Percentiles rank a stretch among this genome's conserved stretches.
Conservation (phyloP, 192 early-diverging fungal genomes). For the Coemansia sp. region DNA sequence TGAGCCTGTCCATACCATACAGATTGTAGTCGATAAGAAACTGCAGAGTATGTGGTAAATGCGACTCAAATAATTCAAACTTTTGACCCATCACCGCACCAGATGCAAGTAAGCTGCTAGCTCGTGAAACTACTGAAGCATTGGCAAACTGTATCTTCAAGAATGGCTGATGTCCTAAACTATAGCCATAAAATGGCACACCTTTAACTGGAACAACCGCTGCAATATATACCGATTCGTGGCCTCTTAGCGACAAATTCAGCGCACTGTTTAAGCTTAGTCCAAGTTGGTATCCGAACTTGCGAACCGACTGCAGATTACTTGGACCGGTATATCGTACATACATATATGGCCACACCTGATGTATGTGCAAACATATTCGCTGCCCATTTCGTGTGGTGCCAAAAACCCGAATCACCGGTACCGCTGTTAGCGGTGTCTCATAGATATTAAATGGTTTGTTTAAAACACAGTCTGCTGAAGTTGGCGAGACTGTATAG, state of each 20-base stretch:
- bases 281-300: constrained; percentile 31
- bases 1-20: constrained; percentile 81
- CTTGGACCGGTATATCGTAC: constrained; percentile 58
- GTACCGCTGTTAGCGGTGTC: constrained; percentile 33
- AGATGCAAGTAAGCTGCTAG: constrained; percentile 63
- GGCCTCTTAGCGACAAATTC: constrained; percentile 43
- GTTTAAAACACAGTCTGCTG: constrained; percentile 21
- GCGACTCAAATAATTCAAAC: constrained; percentile 77
- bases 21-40: constrained; percentile 86
- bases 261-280: constrained; percentile 70
- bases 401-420: constrained; percentile 79
- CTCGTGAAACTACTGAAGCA: constrained; percentile 57
- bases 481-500: constrained; percentile 43
- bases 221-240: constrained; percentile 49
- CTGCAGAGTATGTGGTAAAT: constrained; percentile 79
- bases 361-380: constrained; percentile 80
- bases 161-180: constrained; percentile 64
- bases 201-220: constrained; percentile 75
- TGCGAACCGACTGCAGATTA: constrained; percentile 13
- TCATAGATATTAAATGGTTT: constrained; percentile 37
- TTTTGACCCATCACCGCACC: constrained; percentile 69
- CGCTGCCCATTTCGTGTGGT: constrained; percentile 67
- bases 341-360: constrained; percentile 80
- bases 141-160: constrained; percentile 74
- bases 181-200: constrained; percentile 86